These are phyloP conservation scores for Nadsonia fulvescens DNA, from an alignment of 805 yeast species.

Conservation along the genomic window DNA sequence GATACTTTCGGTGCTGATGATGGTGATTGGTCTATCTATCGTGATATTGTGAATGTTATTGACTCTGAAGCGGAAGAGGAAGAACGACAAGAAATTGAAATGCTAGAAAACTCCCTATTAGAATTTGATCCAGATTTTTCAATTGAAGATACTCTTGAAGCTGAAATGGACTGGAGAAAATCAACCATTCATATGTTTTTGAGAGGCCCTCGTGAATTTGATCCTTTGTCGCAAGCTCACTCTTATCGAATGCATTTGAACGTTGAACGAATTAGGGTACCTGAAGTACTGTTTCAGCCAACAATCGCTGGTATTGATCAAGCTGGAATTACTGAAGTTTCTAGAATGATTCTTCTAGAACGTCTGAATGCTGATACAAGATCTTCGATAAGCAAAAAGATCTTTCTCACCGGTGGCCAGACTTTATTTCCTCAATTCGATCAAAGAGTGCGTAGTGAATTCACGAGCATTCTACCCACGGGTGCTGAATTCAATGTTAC, in stretches of 20 bases:
- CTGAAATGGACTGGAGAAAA: constrained; percentile 73
- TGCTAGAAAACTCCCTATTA: constrained; percentile 55
- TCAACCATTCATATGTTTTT: constrained; percentile 66
- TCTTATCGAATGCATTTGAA: constrained; percentile 83
- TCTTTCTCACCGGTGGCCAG: constrained; percentile 79
- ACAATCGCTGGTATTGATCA: constrained; percentile 89
- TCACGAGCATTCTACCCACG: constrained; percentile 52
- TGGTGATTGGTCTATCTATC: constrained; percentile 85
- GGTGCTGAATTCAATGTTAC: constrained; percentile 43
- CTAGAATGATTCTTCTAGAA: constrained; percentile 44
- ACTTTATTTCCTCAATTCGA: constrained; percentile 47
- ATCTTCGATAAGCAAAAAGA: constrained; percentile 22
- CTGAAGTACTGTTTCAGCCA: constrained; percentile 86
- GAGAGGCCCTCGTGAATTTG: constrained; percentile 78
- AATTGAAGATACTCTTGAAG: constrained; percentile 49
- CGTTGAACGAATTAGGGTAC: constrained; percentile 78
- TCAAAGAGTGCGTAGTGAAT: constrained; percentile 50
- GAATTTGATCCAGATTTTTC: constrained; percentile 75
- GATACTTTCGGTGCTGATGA: constrained; percentile 93
- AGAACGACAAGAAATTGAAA: constrained; percentile 24
- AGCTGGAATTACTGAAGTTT: constrained; percentile 75
- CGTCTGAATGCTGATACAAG: constrained; percentile 34
- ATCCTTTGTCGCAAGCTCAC: constrained; percentile 66
- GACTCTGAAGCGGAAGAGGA: constrained; percentile 71
- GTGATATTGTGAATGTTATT: constrained; percentile 58